Percentiles rank a stretch among this genome's conserved stretches.
These are phyloP conservation scores for Leishmania lainsoni DNA, from an alignment of 208 protist genomes.

Conservation along the genomic window DNA sequence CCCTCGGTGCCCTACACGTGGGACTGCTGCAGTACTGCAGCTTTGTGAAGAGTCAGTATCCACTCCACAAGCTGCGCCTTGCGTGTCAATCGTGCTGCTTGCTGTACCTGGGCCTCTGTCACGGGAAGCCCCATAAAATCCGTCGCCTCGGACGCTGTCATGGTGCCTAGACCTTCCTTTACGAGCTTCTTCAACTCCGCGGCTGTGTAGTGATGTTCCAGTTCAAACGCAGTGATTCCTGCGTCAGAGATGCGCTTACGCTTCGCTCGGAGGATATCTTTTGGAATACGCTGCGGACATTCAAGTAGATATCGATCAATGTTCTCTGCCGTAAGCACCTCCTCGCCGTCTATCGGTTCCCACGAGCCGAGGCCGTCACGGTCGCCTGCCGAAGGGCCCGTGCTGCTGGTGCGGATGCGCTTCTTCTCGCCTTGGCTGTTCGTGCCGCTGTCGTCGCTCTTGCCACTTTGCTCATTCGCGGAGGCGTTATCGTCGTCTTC, in stretches of 20 bases:
- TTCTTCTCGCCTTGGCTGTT: background rate
- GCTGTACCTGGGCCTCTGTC: constrained; percentile 7
- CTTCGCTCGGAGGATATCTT: constrained; percentile 50
- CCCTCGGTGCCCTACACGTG: background rate
- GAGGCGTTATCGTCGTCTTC: constrained; percentile 23
- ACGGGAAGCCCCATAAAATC: constrained; percentile 9
- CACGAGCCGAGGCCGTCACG: constrained; percentile 32
- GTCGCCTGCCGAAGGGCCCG: background rate
- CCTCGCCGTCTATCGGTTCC: constrained; percentile 47
- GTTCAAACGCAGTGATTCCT: constrained; percentile 73
- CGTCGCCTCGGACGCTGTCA: constrained; percentile 13
- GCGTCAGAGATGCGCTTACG: constrained; percentile 52
- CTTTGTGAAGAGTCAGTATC: constrained; percentile 13
- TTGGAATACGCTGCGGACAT: constrained; percentile 60
- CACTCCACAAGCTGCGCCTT: constrained; percentile 35
- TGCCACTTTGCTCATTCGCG: constrained; percentile 18
- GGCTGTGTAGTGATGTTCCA: constrained; percentile 80
- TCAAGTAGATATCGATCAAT: constrained; percentile 70
- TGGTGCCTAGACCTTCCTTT: constrained; percentile 31
- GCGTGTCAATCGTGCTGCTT: constrained; percentile 22
- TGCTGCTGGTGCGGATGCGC: background rate
- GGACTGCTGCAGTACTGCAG: background rate
- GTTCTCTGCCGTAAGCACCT: constrained; percentile 79
- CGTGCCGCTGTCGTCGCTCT: constrained; percentile 7
- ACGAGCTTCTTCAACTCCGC: constrained; percentile 59